phyloP scores from a whole-genome alignment of 2,329 filamentous ascomycete genomes.

The Microcera coccophila region DNA sequence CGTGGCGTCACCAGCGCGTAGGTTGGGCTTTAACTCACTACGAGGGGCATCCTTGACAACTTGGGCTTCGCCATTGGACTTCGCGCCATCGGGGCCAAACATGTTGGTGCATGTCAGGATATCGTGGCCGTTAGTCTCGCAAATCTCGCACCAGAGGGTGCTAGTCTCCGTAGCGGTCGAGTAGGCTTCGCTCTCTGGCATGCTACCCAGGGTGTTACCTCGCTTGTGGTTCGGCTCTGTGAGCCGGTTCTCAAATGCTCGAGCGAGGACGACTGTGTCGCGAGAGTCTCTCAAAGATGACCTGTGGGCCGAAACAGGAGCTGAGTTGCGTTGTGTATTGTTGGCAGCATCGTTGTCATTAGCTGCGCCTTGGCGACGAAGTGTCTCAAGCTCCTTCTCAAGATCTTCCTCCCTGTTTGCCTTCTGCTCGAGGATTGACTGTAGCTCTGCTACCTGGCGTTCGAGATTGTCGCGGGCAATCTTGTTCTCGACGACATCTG shows the following conservation, averaged over 20 bases:
- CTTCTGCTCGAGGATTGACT: conserved; percentile 69
- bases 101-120: conserved; percentile 93
- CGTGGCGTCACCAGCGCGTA: conserved; percentile 45
- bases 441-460: conserved; percentile 74
- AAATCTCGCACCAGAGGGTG: conserved; percentile 89
- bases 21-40: conserved; percentile 39
- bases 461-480: conserved; percentile 63
- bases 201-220: conserved; percentile 58
- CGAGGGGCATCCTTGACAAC: conserved; percentile 34
- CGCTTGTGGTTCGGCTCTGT: conserved; percentile 47
- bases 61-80: conserved; percentile 29
- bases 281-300: conserved; percentile 63
- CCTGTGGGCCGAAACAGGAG: conserved; percentile 44
- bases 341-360: too few relatives aligned
- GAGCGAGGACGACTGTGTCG: conserved; percentile 58
- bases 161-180: conserved; percentile 69
- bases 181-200: conserved; percentile 66
- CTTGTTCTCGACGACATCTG: conserved; percentile 30
- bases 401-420: conserved; percentile 74
- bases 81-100: conserved; percentile 54
- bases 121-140: conserved; percentile 86
- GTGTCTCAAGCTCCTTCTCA: conserved; percentile 70
- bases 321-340: conserved; percentile 23
- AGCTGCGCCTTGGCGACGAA: conserved; percentile 44
- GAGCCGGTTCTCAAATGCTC: conserved; percentile 44